Conservation (phyloP, 1,139 yeast genomes). For the Magnusiomyces ingens region DNA sequence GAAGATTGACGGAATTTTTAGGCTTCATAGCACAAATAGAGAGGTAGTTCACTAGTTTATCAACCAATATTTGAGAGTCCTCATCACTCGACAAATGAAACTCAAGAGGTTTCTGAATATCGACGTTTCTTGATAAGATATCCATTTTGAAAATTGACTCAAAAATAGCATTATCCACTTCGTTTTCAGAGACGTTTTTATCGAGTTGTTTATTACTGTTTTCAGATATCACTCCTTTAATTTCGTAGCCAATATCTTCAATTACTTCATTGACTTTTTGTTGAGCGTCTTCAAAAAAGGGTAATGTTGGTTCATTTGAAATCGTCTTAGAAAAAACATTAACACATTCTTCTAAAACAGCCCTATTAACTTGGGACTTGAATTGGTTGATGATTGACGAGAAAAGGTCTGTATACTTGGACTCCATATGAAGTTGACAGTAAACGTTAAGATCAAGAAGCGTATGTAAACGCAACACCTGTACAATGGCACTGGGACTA, state of each 20-base stretch:
- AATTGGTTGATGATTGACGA: slow-evolving; percentile 23
- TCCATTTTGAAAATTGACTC: slow-evolving; percentile 19
- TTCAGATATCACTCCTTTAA: slow-evolving; percentile 14
- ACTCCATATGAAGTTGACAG: slow-evolving; percentile 25
- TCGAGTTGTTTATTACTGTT: neutral
- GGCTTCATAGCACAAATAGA: slow-evolving; percentile 9
- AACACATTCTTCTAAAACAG: slow-evolving; percentile 25
- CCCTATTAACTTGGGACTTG: slow-evolving; percentile 17
- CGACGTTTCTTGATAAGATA: slow-evolving; percentile 17
- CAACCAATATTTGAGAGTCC: slow-evolving; percentile 1
- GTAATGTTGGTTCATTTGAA: slow-evolving; percentile 15
- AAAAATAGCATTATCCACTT: slow-evolving; percentile 11
- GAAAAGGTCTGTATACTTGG: slow-evolving; percentile 22
- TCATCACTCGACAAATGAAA: slow-evolving; percentile 13
- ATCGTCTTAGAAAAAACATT: slow-evolving; percentile 19
- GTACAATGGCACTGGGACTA: slow-evolving; percentile 24
- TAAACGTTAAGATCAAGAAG: slow-evolving; percentile 26
- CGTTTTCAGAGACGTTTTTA: slow-evolving; percentile 11
- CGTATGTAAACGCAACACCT: slow-evolving; percentile 24
- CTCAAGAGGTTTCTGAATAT: slow-evolving; percentile 19
- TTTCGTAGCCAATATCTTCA: slow-evolving; percentile 21
- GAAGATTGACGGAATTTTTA: slow-evolving; percentile 3
- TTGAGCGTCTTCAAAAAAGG: slow-evolving; percentile 18
- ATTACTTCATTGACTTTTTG: slow-evolving; percentile 16
- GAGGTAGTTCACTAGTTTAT: slow-evolving; percentile 9